These are phyloP conservation scores for Rhodotorula diobovata DNA, from an alignment of 768 basidiomycete species.

Conservation along the genomic window DNA sequence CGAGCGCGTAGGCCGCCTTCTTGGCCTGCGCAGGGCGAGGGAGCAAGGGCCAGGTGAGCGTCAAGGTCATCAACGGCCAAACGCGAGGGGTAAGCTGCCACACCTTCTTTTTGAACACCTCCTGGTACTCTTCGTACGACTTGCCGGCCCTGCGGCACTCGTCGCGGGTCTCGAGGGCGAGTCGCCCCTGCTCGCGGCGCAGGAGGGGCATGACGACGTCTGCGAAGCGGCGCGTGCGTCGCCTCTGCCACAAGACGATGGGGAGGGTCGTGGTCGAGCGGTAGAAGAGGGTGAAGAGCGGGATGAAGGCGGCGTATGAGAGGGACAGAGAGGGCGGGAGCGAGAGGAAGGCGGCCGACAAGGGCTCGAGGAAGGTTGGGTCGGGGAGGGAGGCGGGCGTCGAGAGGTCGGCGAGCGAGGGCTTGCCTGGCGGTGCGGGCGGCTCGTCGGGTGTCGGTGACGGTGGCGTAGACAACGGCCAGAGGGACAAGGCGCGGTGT, in stretches of 20 bases:
- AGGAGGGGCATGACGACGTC: constrained; percentile 46
- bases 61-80: not conserved
- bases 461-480: not conserved
- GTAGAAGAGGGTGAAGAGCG: constrained; percentile 45
- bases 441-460: not conserved
- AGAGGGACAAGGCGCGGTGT: not conserved
- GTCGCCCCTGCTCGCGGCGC: constrained; percentile 39
- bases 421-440: not conserved
- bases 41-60: not conserved
- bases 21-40: constrained; percentile 22
- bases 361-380: constrained; percentile 38
- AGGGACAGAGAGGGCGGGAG: constrained; percentile 40
- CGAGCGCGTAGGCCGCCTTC: constrained; percentile 10
- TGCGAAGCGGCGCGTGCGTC: constrained; percentile 38
- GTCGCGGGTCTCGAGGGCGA: constrained; percentile 42
- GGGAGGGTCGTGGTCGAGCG: constrained; percentile 47
- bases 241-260: constrained; percentile 47
- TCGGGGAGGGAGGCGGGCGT: constrained; percentile 10
- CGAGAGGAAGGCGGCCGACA: constrained; percentile 34
- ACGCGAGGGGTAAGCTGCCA: constrained; percentile 5
- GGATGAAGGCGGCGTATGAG: constrained; percentile 45
- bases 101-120: constrained; percentile 44
- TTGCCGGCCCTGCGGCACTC: constrained; percentile 45
- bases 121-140: constrained; percentile 46
- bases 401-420: constrained; percentile 7